These are phyloP conservation scores for Tricharina praecox DNA, from an alignment of 495 filamentous ascomycete species.

Conservation along the genomic window DNA sequence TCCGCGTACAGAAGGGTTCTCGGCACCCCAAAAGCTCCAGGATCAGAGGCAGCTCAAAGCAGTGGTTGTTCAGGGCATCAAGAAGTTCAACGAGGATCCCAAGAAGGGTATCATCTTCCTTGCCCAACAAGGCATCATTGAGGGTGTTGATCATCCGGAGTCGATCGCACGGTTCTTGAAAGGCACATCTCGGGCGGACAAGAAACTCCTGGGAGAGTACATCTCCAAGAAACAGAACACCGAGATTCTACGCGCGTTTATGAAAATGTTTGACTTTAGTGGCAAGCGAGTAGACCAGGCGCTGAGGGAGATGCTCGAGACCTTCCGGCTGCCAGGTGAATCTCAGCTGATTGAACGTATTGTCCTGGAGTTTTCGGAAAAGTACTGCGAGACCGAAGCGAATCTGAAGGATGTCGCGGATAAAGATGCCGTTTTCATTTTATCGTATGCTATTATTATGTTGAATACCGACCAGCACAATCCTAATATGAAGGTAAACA, in stretches of 20 bases:
- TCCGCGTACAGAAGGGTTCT: conserved; percentile 47
- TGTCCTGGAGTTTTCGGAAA: conserved; percentile 66
- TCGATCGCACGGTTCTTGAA: conserved; percentile 67
- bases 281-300: conserved; percentile 81
- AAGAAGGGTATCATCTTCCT: conserved; percentile 80
- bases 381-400: conserved; percentile 53
- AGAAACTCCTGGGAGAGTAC: conserved; percentile 79
- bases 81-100: conserved; percentile 88
- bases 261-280: conserved; percentile 69
- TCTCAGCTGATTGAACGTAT: conserved; percentile 86
- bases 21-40: conserved; percentile 43
- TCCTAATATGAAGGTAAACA: conserved; percentile 55
- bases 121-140: conserved; percentile 65
- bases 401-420: conserved; percentile 62
- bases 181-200: conserved; percentile 72
- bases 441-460: conserved; percentile 94
- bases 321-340: conserved; percentile 92
- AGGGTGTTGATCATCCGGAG: conserved; percentile 50
- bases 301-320: conserved; percentile 64
- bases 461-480: conserved; percentile 91
- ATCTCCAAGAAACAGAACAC: conserved; percentile 80
- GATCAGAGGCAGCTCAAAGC: conserved; percentile 64
- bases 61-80: conserved; percentile 69
- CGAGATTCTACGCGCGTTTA: conserved; percentile 59
- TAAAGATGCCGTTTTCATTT: conserved; percentile 74